Evolutionary conservation across 192 early-diverging fungal genomes (phyloP), one percentile per base, ranked within the genome.

Genomic region (Coemansia sp.): DNA sequence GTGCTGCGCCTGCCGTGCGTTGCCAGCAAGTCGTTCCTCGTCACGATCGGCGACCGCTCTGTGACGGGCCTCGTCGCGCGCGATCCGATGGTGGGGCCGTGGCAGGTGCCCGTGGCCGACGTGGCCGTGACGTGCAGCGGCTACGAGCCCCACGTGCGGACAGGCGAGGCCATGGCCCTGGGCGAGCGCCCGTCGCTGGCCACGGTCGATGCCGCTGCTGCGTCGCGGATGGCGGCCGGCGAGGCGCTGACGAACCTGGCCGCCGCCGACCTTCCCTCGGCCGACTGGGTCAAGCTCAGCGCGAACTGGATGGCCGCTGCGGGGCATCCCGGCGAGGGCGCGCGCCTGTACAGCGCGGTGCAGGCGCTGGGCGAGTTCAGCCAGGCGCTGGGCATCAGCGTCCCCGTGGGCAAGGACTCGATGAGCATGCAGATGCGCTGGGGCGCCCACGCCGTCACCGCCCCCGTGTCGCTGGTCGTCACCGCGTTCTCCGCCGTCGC

Each of bases 261-360:
- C 2, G 94, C 98, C 12, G 96, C 97, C 5, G 86, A 92, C 64
- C 86, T 99, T 63, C 78, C 84, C 3, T 86, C 86, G 9, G 84
- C 95, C 31, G 82, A 78, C 14, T 88, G 89, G 76, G 85, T 95
- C 25, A 90, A 94, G 39, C 86, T 99, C 68, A 94, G 91, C 59
- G 95, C 95, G 58, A 99, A 99, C 85, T 99, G 98, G 98, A 99
- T 99, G 98, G 90, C 91, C 27, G 92, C 97, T 7, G 92, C 97
- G 34, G 85, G 88, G 42, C 93, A 95, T 72, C 80, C 85, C 6
- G 98, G 96, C 66, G 98, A 99, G 81, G 98, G 96, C 19, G 86
- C 94, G 29, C 87, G 90, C 50, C 79, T 99, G 39, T 99, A 98
- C 72, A 89, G 91, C 45, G 98, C 94, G 32, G 98, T 98, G 8